These are phyloP conservation scores for Pestalotiopsis sp. DNA, from an alignment of 2,329 filamentous ascomycete species.

Conservation along the genomic window DNA sequence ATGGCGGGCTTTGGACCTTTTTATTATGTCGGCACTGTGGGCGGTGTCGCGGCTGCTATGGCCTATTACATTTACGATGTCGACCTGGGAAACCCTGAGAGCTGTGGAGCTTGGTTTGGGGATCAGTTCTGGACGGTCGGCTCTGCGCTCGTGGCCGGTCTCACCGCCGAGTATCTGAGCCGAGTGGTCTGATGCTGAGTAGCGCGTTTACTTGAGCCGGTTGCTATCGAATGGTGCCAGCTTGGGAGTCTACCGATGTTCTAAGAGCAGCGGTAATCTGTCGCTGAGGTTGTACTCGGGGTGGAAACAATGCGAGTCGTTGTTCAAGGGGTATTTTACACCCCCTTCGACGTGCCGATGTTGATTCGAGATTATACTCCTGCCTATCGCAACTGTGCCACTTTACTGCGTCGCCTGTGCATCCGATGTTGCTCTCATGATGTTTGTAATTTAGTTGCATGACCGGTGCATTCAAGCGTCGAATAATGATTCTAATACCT, in stretches of 20 bases:
- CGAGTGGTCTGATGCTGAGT: background rate
- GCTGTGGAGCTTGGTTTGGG: background rate
- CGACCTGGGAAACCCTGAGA: background rate
- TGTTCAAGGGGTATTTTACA: background rate
- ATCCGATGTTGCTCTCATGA: background rate
- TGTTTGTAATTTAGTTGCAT: background rate
- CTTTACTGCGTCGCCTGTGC: background rate
- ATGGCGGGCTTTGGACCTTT: background rate
- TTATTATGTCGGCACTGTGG: background rate
- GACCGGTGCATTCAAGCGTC: background rate
- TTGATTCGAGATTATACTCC: background rate
- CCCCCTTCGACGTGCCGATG: background rate
- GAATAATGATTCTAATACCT: background rate
- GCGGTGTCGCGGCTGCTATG: background rate
- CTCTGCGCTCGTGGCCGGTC: background rate
- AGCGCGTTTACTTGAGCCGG: background rate
- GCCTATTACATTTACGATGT: background rate
- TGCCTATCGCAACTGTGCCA: background rate
- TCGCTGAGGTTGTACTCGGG: background rate
- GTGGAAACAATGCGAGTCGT: background rate
- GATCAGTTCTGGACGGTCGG: constrained; percentile 1
- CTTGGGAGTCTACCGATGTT: background rate
- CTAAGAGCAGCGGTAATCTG: background rate
- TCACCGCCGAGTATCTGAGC: background rate
- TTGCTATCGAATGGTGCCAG: background rate